phyloP scores from a whole-genome alignment of 148 eudicot species.

The Heliamphora exappendiculata region DNA sequence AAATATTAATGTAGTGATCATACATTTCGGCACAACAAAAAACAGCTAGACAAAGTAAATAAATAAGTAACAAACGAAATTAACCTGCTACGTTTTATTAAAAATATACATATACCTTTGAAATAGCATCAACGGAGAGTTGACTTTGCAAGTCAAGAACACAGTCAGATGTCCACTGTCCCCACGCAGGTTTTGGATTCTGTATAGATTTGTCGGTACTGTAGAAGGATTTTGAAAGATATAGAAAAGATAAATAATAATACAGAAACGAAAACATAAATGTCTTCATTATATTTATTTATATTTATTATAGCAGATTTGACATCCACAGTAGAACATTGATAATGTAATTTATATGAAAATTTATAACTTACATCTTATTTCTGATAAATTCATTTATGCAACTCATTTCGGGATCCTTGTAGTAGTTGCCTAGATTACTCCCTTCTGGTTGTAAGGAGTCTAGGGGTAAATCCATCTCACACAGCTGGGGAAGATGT shows the following conservation, averaged over 20 bases:
- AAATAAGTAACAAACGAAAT: neutral
- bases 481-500: neutral
- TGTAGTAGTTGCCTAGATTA: neutral
- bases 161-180: conserved; percentile 10
- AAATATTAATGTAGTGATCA: neutral
- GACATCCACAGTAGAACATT: neutral
- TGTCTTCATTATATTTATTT: neutral
- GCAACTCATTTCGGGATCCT: neutral
- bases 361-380: neutral
- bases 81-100: neutral
- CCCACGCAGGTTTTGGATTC: conserved; percentile 5
- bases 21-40: neutral
- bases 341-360: neutral
- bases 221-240: conserved; percentile 10
- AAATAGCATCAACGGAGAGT: conserved; percentile 21
- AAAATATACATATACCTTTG: conserved; percentile 27
- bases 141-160: conserved; percentile 22
- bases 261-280: neutral
- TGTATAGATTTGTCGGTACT: conserved; percentile 20
- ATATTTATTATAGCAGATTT: too few species aligned
- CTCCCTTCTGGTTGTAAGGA: neutral
- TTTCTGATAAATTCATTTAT: neutral
- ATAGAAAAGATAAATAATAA: neutral
- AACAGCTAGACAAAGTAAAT: neutral
- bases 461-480: neutral